Conservation (phyloP, 352 stramenopile genomes). For the Peronosclerospora sorghi region DNA sequence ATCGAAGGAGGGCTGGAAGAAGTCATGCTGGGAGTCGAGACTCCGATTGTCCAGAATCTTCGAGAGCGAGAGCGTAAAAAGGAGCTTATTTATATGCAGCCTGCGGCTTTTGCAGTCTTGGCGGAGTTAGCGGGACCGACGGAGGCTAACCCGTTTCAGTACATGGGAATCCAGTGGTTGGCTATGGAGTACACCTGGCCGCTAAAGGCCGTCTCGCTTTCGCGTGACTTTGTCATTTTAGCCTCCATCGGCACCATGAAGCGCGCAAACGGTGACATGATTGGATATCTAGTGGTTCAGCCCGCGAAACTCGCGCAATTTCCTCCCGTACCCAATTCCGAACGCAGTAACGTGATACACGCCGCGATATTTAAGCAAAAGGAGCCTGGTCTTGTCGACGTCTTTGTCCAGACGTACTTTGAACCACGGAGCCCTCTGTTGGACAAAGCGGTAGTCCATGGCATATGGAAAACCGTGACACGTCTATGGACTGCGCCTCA, state of each 20-base stretch:
- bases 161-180: conserved; percentile 28
- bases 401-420: conserved; percentile 20
- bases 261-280: conserved; percentile 17
- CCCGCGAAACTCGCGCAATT: conserved; percentile 24
- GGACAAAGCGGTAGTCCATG: conserved; percentile 14
- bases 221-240: conserved; percentile 26
- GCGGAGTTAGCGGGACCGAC: conserved; percentile 20
- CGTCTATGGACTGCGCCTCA: conserved; percentile 12
- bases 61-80: conserved; percentile 24
- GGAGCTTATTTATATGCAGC: conserved; percentile 12
- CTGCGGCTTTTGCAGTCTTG: conserved; percentile 19
- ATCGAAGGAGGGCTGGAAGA: conserved; percentile 15
- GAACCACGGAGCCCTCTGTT: conserved; percentile 10
- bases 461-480: conserved; percentile 13
- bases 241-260: conserved; percentile 22
- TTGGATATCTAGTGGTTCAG: conserved; percentile 38
- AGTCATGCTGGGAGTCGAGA: conserved; percentile 23
- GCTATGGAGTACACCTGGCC: conserved; percentile 12
- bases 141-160: conserved; percentile 25
- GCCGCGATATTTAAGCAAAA: conserved; percentile 15
- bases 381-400: conserved; percentile 13
- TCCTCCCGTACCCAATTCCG: conserved; percentile 13
- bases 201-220: conserved; percentile 15
- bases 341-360: conserved; percentile 16
- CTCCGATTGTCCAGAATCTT: conserved; percentile 10